These are phyloP conservation scores for Suillus alpinus DNA, from an alignment of 768 basidiomycete genomes.

Conservation along the genomic window DNA sequence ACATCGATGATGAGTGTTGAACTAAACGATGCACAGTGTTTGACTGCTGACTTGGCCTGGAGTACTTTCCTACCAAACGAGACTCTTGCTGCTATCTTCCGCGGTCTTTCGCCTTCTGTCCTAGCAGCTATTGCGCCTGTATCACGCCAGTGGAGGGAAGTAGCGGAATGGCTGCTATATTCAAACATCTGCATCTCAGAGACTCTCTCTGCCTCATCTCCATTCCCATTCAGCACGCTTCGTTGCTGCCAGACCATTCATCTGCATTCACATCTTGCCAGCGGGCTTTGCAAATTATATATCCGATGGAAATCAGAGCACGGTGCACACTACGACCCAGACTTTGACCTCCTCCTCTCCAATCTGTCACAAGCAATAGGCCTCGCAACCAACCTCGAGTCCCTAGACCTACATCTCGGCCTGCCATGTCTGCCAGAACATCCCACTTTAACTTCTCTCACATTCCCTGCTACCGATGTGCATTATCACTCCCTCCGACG, in stretches of 20 bases:
- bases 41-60: neutral
- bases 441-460: conserved; percentile 37
- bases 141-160: conserved; percentile 26
- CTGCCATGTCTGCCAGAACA: conserved; percentile 44
- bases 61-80: conserved; percentile 5
- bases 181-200: conserved; percentile 50
- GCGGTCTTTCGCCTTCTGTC: conserved; percentile 12
- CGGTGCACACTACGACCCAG: conserved; percentile 23
- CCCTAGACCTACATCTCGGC: conserved; percentile 53
- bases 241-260: conserved; percentile 54
- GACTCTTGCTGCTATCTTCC: conserved; percentile 11
- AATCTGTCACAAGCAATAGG: conserved; percentile 38
- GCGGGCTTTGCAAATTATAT: conserved; percentile 44
- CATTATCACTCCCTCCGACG: conserved; percentile 40
- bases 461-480: conserved; percentile 40
- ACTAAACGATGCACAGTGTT: too few species aligned
- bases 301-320: conserved; percentile 53
- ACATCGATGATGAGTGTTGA: neutral
- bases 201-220: conserved; percentile 38
- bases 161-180: conserved; percentile 62
- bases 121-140: conserved; percentile 4
- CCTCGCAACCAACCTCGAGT: conserved; percentile 42
- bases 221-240: conserved; percentile 41
- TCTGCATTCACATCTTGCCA: conserved; percentile 43
- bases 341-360: conserved; percentile 39